Evolutionary conservation across 768 basidiomycete genomes (phyloP).

Genomic region (Coprinopsis cinerea): DNA sequence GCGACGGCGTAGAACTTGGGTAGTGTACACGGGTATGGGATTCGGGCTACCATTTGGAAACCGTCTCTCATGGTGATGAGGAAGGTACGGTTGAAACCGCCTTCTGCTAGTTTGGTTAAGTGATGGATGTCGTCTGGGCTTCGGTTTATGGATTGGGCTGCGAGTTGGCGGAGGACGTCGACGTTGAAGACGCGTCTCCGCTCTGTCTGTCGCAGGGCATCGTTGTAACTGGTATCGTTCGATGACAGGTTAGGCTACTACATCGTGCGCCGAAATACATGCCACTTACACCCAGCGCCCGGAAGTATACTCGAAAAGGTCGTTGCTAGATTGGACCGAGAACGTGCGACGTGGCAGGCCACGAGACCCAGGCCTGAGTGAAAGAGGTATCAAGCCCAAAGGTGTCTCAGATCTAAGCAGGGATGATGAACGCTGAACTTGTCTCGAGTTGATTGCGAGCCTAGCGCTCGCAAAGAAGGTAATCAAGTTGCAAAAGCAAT

Average conservation of each 20-base stretch:
- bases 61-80: constrained; percentile 31
- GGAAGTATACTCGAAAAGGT: constrained; percentile 37
- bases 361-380: too few species aligned
- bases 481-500: too few species aligned
- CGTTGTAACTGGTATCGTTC: constrained; percentile 30
- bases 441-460: too few species aligned
- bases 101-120: constrained; percentile 40
- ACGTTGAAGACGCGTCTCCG: constrained; percentile 36
- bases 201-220: constrained; percentile 41
- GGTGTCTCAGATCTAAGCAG: too few species aligned
- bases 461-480: too few species aligned
- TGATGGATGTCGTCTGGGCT: constrained; percentile 30
- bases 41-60: constrained; percentile 34
- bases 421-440: too few species aligned
- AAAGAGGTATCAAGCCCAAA: too few species aligned
- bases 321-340: constrained; percentile 24
- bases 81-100: constrained; percentile 36
- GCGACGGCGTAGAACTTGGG: constrained; percentile 35
- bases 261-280: constrained; percentile 21
- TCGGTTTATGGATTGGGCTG: constrained; percentile 35
- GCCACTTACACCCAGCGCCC: constrained; percentile 39
- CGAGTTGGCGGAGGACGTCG: constrained; percentile 35
- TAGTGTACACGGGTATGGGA: constrained; percentile 32
- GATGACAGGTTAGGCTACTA: constrained; percentile 24
- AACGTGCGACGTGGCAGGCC: constrained; percentile 28